A percentile compares a stretch with the other conserved stretches of the same genome.
Evolutionary conservation across 1,284 basidiomycete species (phyloP).

Genomic region (Ceratobasidium sp.): DNA sequence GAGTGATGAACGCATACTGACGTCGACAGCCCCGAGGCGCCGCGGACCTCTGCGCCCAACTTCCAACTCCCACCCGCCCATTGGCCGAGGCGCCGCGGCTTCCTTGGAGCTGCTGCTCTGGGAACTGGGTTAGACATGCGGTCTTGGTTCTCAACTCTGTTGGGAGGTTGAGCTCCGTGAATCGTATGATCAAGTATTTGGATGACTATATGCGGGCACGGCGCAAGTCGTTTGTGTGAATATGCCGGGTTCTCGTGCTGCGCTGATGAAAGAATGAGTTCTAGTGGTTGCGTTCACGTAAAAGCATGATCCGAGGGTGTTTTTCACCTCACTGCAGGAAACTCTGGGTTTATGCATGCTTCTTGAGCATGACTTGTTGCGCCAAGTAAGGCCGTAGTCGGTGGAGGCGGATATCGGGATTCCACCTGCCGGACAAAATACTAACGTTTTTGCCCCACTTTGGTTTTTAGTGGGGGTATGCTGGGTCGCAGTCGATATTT

Average conservation of each 20-base stretch:
- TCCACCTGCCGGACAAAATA: neutral
- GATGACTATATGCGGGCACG: neutral
- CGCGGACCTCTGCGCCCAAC: slow-evolving; percentile 1
- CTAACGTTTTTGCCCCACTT: too few relatives aligned
- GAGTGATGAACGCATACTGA: slow-evolving; percentile 28
- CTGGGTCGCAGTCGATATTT: too few relatives aligned
- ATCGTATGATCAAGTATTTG: neutral
- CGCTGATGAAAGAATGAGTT: neutral
- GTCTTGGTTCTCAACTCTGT: neutral
- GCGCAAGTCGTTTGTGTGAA: neutral
- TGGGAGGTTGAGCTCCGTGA: neutral
- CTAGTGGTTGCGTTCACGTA: neutral
- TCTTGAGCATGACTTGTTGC: neutral
- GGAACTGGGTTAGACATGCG: neutral
- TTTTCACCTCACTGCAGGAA: slow-evolving; percentile 4
- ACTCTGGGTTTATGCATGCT: neutral
- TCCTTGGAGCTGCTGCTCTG: neutral
- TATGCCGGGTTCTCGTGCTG: neutral
- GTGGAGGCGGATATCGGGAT: slow-evolving; percentile 14
- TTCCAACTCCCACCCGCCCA: neutral
- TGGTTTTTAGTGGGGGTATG: too few relatives aligned
- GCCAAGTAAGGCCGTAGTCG: neutral
- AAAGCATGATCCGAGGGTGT: neutral
- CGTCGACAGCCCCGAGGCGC: neutral
- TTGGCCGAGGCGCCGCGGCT: neutral